phyloP scores from a whole-genome alignment of 2,329 filamentous ascomycete species.

The Seiridium cupressi region DNA sequence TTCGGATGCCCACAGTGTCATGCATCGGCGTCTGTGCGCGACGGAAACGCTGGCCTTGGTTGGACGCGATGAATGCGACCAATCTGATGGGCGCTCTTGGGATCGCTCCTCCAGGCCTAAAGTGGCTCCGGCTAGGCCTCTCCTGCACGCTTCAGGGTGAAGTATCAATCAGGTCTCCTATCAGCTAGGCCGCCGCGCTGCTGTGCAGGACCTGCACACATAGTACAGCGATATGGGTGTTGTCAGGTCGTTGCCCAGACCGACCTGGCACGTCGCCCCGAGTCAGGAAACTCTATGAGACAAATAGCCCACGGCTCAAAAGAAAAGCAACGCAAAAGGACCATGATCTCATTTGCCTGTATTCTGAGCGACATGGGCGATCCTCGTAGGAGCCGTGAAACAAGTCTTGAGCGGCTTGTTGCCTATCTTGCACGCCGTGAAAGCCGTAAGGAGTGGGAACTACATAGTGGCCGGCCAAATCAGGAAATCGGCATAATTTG shows the following conservation, averaged over 20 bases:
- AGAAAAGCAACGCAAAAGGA: not conserved
- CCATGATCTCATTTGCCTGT: slow-evolving; percentile 1
- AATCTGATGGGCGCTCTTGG: slow-evolving; percentile 14
- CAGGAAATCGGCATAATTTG: slow-evolving; percentile 19
- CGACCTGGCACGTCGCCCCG: not conserved
- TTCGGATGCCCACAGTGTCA: slow-evolving; percentile 17
- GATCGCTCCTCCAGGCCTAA: slow-evolving; percentile 15
- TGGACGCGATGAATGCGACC: slow-evolving; percentile 12
- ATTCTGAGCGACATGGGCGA: not conserved
- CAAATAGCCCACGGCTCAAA: not conserved
- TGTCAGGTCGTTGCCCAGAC: not conserved
- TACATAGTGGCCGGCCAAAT: not conserved
- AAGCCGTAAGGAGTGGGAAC: slow-evolving; percentile 2
- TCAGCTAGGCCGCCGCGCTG: slow-evolving; percentile 10
- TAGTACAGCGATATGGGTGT: not conserved
- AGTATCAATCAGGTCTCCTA: not conserved
- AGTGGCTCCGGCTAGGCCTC: slow-evolving; percentile 17
- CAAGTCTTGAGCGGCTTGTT: not conserved
- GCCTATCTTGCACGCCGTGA: slow-evolving; percentile 6
- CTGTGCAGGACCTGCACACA: not conserved
- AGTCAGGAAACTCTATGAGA: not conserved
- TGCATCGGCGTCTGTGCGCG: slow-evolving; percentile 16
- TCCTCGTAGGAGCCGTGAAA: slow-evolving; percentile 5
- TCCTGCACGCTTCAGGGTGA: slow-evolving; percentile 12
- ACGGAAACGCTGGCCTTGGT: slow-evolving; percentile 14